phyloP scores from a whole-genome alignment of 208 protist species.

The Trypanosoma lewisi region DNA sequence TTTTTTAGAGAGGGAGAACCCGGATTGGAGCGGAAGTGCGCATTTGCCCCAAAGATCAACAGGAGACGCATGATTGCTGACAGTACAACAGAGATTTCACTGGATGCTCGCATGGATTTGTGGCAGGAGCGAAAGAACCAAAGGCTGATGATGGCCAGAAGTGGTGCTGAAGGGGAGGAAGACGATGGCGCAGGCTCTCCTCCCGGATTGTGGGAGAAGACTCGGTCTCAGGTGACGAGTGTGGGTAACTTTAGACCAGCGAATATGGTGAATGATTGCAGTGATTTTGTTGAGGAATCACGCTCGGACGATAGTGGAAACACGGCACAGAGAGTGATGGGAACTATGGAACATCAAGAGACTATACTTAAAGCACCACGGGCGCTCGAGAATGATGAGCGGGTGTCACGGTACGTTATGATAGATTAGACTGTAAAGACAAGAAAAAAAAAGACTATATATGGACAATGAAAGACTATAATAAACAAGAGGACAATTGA shows the following conservation, averaged over 20 bases:
- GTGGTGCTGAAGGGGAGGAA: background rate
- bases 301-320: background rate
- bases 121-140: conserved; percentile 22
- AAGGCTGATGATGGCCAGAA: conserved; percentile 2
- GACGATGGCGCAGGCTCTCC: background rate
- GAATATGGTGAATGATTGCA: background rate
- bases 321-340: background rate
- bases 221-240: background rate
- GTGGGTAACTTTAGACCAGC: background rate
- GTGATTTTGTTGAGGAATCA: background rate
- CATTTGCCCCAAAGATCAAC: conserved; percentile 23
- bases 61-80: background rate
- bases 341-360: background rate
- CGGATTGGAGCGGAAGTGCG: conserved; percentile 13
- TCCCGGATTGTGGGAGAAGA: background rate
- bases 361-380: conserved; percentile 14
- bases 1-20: background rate
- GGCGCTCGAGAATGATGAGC: conserved; percentile 24
- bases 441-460: conserved; percentile 6
- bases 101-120: conserved; percentile 21
- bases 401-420: conserved; percentile 26
- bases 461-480: no score
- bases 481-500: no score
- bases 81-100: background rate
- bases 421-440: conserved; percentile 5